Base-by-base conservation (phyloP, 441 rosid species). In the Jatropha podagrica region DNA sequence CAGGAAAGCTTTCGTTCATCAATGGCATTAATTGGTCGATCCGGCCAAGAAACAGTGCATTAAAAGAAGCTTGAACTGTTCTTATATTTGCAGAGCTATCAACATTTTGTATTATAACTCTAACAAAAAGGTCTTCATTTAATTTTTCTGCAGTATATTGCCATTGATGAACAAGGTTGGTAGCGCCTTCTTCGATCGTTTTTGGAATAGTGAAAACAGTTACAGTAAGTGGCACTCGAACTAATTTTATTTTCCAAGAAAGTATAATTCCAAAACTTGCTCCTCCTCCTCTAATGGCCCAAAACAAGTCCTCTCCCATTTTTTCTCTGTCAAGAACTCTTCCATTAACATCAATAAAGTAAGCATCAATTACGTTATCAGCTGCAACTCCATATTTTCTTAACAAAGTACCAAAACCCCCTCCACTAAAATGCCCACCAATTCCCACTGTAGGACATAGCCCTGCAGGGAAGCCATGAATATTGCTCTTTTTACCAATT, bases 281-380 rank as follows among this genome's bases (percentile, higher is more conserved):
- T 7, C 92, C 97, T 23, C 97, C 93, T 4, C 97, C 95, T 85
- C 87, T 79, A 1, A 89, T 85, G 0, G 94, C 92, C 95, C 92
- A 92, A 37, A 92, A 89, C 72, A 86, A 48, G n/a, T 86, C 90
- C 51, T 89, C 89, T 44, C 92, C 95, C 91, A 89, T 92, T 3
- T 81, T 37, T 74, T 27, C 71, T 75, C 97, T 79, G 72, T 90
- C 80, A 0, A 78, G 67, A 10, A 84, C 68, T 69, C 59, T 76
- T 20, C 95, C 97, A 49, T 82, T 81, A 8, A 74, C 89, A 73
- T 87, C 92, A 12, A 90, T 56, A 62, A 92, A 20, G 78, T 74
- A 80, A 54, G 89, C 93, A 55, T 92, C 92, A 0, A 90, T 59
- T 9, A 92, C 78, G 64, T 90, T 83, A 75, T 92, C 95, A 1